Evolutionary conservation across 768 basidiomycete genomes (phyloP), one percentile per base, ranked within the genome.

Genomic region (Rhodosporidiobolus sp.): DNA sequence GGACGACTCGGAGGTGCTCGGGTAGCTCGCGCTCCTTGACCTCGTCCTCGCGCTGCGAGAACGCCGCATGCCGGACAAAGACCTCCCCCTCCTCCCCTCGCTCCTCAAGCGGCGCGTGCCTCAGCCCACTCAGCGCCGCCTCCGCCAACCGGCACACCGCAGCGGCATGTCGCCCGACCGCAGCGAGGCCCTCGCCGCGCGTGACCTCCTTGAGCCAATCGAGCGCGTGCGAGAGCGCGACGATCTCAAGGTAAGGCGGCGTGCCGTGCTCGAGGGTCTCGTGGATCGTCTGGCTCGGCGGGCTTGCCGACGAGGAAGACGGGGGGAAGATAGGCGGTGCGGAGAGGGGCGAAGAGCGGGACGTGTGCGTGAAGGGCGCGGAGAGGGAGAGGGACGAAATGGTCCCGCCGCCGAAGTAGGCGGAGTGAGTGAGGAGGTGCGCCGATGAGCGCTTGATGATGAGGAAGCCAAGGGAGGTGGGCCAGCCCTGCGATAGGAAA

Each of bases 381-480:
- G 60, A 43, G 28, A 71, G 61, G 9, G 74, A 67, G 45, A 78
- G 62, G 32, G 68, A 68, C n/a, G 76, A 69, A 56, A 79, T 63
- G 3, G 77, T 73, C 9, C 79, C 79, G 24, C 79, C 79, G 1
- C 79, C 79, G 57, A 76, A 78, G 60, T 76, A 78, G 20, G 69
- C 50, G 26, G 72, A 68, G 24, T 45, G 43, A 17, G 46, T 43
- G 32, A 73, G 55, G 56, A 53, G 56, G 26, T 67, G 68, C 8
- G 58, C 30, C 24, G 71, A 59, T 22, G 54, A 35, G 35, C 73
- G 76, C 24, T 76, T 76, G 50, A 79, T 69, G 59, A 79, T 17
- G 35, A 79, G 65, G 32, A 65, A 62, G 16, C 79, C 79, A 45
- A 79, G 69, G 2, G 77, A 78, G 11, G 79, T 79, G 1, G 79